phyloP scores from a whole-genome alignment of 352 stramenopile genomes.

The Phytopythium delawarense region DNA sequence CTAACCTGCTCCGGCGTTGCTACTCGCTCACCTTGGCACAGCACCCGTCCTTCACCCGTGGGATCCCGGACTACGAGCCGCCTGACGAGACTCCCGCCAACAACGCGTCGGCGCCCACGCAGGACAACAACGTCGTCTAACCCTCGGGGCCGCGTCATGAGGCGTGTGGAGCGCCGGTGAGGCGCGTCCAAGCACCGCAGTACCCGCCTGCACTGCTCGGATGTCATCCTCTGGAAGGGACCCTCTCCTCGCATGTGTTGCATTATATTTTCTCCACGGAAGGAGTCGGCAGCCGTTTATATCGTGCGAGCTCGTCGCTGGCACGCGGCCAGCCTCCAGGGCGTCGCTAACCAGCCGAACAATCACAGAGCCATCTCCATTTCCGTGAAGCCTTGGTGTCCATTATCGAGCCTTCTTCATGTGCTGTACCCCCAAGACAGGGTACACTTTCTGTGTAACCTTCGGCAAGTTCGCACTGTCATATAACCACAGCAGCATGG shows the following conservation, averaged over 20 bases:
- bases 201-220: not conserved
- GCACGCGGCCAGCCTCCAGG: not conserved
- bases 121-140: slow-evolving; percentile 39
- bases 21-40: not conserved
- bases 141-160: not conserved
- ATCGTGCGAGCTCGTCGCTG: not conserved
- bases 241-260: not conserved
- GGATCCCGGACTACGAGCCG: slow-evolving; percentile 78
- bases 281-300: slow-evolving; percentile 1
- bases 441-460: too few relatives aligned
- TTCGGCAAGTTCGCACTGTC: not conserved
- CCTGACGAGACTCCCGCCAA: slow-evolving; percentile 43
- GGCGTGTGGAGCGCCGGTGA: not conserved
- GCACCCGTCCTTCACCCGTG: slow-evolving; percentile 82
- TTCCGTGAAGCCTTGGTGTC: not conserved
- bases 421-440: too few relatives aligned
- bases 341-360: not conserved
- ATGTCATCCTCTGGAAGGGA: not conserved
- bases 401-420: too few relatives aligned
- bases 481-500: slow-evolving; percentile 4
- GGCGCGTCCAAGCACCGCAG: not conserved
- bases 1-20: not conserved
- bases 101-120: slow-evolving; percentile 16
- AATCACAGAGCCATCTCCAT: not conserved
- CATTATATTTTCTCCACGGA: slow-evolving; percentile 5